These are phyloP conservation scores for Galerina sulciceps DNA, from an alignment of 768 basidiomycete genomes.

Conservation along the genomic window DNA sequence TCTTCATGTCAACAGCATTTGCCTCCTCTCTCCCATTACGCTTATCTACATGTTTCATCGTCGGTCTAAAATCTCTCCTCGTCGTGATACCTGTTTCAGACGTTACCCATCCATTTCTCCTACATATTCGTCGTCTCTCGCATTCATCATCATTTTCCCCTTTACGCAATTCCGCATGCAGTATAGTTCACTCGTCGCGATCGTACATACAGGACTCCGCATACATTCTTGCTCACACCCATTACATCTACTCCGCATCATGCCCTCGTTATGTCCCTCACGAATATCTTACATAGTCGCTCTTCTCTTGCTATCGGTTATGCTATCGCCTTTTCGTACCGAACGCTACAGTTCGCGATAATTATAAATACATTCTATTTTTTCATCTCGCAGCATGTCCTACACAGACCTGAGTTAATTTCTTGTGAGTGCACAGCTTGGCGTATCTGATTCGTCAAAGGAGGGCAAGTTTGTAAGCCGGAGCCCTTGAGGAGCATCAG, in stretches of 20 bases:
- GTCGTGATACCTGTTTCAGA: not conserved
- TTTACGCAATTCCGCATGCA: not conserved
- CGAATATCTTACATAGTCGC: constrained; percentile 4
- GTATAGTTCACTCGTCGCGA: not conserved
- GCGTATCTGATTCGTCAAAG: not conserved
- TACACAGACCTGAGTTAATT: not conserved
- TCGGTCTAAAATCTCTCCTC: too few relatives aligned
- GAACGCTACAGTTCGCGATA: not conserved
- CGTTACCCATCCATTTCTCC: not conserved
- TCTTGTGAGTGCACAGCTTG: not conserved
- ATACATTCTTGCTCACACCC: too few relatives aligned
- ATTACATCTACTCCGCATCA: not conserved
- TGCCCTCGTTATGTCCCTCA: constrained; percentile 7
- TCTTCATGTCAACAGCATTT: not conserved
- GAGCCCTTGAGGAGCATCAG: not conserved
- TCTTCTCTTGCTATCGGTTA: constrained; percentile 7
- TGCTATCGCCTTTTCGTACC: constrained; percentile 1
- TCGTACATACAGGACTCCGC: not conserved
- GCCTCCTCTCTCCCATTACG: not conserved
- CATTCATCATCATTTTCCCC: not conserved
- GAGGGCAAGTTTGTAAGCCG: not conserved
- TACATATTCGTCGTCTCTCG: not conserved
- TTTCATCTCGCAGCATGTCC: not conserved
- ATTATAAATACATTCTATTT: constrained; percentile 7
- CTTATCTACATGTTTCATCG: not conserved